Percentiles rank a stretch among this genome's conserved stretches.
phyloP scores from a whole-genome alignment of 2,329 filamentous ascomycete genomes.

The Pyrenophora graminea region DNA sequence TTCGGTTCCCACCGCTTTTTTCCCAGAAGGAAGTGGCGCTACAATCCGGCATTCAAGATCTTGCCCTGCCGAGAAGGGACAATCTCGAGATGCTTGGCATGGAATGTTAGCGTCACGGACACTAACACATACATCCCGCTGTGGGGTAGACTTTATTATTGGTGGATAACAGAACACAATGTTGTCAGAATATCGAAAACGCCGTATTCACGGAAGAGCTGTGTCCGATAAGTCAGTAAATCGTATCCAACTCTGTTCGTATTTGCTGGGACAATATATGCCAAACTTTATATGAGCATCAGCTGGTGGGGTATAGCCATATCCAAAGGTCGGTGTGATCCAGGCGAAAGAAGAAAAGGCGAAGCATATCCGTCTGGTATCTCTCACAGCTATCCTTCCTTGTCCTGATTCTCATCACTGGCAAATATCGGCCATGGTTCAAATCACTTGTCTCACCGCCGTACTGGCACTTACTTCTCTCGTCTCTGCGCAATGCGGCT shows the following conservation, averaged over 20 bases:
- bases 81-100: not conserved
- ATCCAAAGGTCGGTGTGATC: conserved; percentile 1
- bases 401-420: not conserved
- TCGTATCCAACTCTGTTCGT: not conserved
- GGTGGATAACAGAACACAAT: not conserved
- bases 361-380: not conserved
- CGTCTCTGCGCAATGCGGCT: conserved; percentile 53
- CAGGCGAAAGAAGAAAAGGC: not conserved
- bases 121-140: not conserved
- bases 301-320: not conserved
- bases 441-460: conserved; percentile 45
- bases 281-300: not conserved
- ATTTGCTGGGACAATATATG: not conserved
- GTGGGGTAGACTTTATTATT: not conserved
- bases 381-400: not conserved
- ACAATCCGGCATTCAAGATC: not conserved
- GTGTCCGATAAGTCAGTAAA: not conserved
- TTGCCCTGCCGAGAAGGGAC: not conserved
- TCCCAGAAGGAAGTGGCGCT: too few relatives aligned
- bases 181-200: not conserved
- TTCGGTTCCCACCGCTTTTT: not conserved
- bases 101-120: not conserved
- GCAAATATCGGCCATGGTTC: conserved; percentile 40
- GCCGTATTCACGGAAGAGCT: not conserved
- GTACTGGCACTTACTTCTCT: conserved; percentile 50